Base-by-base conservation (phyloP, 805 yeast genomes). In the Cyberlindnera mrakii region DNA sequence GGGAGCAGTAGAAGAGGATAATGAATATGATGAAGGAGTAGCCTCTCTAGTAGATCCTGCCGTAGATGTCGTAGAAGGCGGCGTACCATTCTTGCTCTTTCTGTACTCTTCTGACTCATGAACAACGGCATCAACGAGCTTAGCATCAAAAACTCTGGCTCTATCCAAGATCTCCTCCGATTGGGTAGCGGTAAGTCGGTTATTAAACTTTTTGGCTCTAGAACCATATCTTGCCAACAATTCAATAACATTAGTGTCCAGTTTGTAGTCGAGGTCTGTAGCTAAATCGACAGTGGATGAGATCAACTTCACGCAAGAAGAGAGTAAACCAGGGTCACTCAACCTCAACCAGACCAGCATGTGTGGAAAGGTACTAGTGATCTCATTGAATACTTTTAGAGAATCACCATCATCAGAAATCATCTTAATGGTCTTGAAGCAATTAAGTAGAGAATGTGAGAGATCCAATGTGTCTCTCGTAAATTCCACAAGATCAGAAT, bases 401-500 rank as follows among this genome's bases (percentile, higher is more conserved):
- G 54, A 39, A 23, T 44, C 42, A 44, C 54, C 56, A 8, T 49
- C 54, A 5, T 52, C 52, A 29, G 53, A 50, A 6, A 62, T 62
- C 0, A 67, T 60, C 18, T 57, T 53, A 7, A 72, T 62, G n/a
- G 74, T 67, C 45, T 80, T 68, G 54, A 76, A 84, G 2, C 90
- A 77, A 43, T 74, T 80, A n/a, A 90, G 59, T 30, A 90, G 64
- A 2, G 71, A 61, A 47, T 82, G 80, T 45, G 95, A 82, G 29
- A 86, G 68, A 52, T 90, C 96, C 40, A 91, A 69, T 0, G 87
- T 81, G 57, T 88, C 96, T 59, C 95, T 75, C 3, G 96, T 85
- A 52, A 88, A 90, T 44, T 89, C 95, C 35, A 82, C 74, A 52
- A 87, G 67, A 39, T 74, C 74, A 0, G 71, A 67, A 52, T 79